phyloP scores from a whole-genome alignment of 75 land plant genomes.

The Larix kaempferi region DNA sequence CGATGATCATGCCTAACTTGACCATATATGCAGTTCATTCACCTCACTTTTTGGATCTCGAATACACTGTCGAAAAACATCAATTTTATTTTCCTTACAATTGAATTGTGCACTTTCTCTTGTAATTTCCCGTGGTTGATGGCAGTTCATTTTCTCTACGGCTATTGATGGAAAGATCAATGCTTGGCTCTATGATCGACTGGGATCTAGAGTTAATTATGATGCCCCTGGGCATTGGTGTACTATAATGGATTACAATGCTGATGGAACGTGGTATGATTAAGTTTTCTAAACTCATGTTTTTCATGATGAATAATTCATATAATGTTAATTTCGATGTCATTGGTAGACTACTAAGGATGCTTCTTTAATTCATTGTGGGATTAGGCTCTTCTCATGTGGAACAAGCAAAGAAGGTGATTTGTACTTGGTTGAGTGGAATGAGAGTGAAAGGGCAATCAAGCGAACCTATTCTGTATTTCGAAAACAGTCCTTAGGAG shows the following conservation, averaged over 20 bases:
- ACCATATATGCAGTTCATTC: neutral
- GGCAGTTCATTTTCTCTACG: slow-evolving; percentile 83
- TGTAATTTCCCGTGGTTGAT: too few species aligned
- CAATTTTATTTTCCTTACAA: neutral
- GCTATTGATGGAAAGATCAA: slow-evolving; percentile 82
- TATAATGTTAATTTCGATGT: too few species aligned
- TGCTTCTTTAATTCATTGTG: too few species aligned
- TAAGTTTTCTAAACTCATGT: neutral
- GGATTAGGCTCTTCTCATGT: slow-evolving; percentile 19
- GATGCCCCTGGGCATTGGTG: slow-evolving; percentile 81
- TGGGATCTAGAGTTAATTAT: slow-evolving; percentile 81
- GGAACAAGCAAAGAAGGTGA: slow-evolving; percentile 30
- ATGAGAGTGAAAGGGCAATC: slow-evolving; percentile 28
- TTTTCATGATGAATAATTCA: too few species aligned
- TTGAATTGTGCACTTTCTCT: too few species aligned
- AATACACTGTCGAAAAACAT: neutral
- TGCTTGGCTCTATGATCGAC: slow-evolving; percentile 76
- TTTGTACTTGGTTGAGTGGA: slow-evolving; percentile 17
- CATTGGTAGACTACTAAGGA: too few species aligned
- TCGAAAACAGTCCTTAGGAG: slow-evolving; percentile 15
- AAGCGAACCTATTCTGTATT: slow-evolving; percentile 18
- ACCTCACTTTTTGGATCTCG: neutral
- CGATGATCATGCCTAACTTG: neutral
- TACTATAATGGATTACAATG: slow-evolving; percentile 76
- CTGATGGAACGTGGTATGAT: slow-evolving; percentile 65